phyloP scores from a whole-genome alignment of 192 early-diverging fungal genomes.

The Spizellomyces punctatus region DNA sequence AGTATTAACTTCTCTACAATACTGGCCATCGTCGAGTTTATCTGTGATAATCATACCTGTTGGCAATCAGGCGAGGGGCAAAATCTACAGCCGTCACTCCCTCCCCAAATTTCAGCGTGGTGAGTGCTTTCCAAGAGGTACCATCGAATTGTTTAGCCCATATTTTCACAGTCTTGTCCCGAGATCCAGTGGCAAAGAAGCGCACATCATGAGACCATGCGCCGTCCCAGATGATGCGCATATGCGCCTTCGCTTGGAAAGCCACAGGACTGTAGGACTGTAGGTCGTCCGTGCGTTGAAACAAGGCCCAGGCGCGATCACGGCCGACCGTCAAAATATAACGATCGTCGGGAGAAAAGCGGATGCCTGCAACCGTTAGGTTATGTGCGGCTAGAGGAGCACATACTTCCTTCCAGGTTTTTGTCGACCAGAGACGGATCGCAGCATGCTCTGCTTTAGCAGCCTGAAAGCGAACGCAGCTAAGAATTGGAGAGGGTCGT shows the following conservation, averaged over 20 bases:
- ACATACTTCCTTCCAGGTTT: conserved; percentile 68
- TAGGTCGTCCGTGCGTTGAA: conserved; percentile 45
- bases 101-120: conserved; percentile 73
- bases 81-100: conserved; percentile 86
- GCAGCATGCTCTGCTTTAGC: conserved; percentile 72
- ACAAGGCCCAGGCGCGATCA: conserved; percentile 88
- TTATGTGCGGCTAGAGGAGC: conserved; percentile 67
- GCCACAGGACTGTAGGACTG: conserved; percentile 59
- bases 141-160: conserved; percentile 51
- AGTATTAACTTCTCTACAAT: too few species aligned
- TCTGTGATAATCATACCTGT: conserved; percentile 25
- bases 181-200: conserved; percentile 88
- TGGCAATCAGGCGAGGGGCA: conserved; percentile 49
- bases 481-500: background rate
- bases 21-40: too few species aligned
- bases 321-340: conserved; percentile 79
- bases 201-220: conserved; percentile 77
- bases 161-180: conserved; percentile 82
- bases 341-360: conserved; percentile 76
- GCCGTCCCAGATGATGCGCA: conserved; percentile 92
- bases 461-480: conserved; percentile 41
- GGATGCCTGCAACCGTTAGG: conserved; percentile 80
- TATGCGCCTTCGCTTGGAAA: conserved; percentile 75
- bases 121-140: conserved; percentile 36
- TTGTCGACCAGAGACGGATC: conserved; percentile 69